A percentile compares a stretch with the other conserved stretches of the same genome.
Conservation (phyloP, 139 green algal genomes). For the Spirogloea muscicola region DNA sequence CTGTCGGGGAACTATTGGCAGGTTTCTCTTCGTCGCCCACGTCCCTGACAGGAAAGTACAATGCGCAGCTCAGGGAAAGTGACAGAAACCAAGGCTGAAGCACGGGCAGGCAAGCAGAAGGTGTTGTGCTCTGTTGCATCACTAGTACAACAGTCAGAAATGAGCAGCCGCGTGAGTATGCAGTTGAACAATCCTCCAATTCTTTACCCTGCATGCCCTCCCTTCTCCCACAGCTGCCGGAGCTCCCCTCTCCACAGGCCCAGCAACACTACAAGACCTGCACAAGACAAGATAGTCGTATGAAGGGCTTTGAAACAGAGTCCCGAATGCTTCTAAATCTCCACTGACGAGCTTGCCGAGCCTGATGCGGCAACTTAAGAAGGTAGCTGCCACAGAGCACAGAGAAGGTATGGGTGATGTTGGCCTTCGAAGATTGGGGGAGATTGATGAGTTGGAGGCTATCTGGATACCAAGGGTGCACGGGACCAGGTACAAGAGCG, state of each 20-base stretch:
- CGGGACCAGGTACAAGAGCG: slow-evolving; percentile 90
- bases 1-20: too few species aligned
- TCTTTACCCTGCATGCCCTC: too few species aligned
- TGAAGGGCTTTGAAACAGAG: neutral
- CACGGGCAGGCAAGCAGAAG: slow-evolving; percentile 47
- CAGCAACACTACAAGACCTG: slow-evolving; percentile 19
- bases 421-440: neutral
- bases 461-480: slow-evolving; percentile 67
- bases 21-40: too few species aligned
- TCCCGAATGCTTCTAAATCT: too few species aligned
- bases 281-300: neutral
- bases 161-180: too few species aligned
- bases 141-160: slow-evolving; percentile 8
- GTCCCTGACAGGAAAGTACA: too few species aligned
- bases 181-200: too few species aligned
- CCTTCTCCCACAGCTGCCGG: neutral
- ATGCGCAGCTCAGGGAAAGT: slow-evolving; percentile 42
- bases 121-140: slow-evolving; percentile 26
- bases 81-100: neutral
- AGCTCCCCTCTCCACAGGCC: slow-evolving; percentile 20
- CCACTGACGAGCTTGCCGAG: neutral
- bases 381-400: neutral
- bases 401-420: neutral
- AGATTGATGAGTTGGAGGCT: neutral
- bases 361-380: neutral